Evolutionary conservation across 2,329 filamentous ascomycete genomes (phyloP).

Genomic region (Colletotrichum higginsianum): DNA sequence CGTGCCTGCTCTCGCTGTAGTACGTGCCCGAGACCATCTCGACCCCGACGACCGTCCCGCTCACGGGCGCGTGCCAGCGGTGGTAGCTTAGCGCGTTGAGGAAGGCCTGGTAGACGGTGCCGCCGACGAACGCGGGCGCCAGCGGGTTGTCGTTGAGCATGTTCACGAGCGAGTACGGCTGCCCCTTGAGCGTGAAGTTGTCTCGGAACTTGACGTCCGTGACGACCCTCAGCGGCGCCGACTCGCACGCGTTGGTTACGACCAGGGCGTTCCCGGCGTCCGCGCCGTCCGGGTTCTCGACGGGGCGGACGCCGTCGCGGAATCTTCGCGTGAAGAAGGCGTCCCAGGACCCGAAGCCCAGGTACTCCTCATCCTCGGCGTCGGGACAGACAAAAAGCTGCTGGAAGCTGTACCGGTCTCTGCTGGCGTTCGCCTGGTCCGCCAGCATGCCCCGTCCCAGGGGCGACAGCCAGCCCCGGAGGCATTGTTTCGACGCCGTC

Average conservation of each 20-base stretch:
- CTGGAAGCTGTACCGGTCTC: slow-evolving; percentile 65
- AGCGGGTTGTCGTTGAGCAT: slow-evolving; percentile 73
- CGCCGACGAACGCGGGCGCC: slow-evolving; percentile 70
- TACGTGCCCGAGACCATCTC: slow-evolving; percentile 76
- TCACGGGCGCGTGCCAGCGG: slow-evolving; percentile 80
- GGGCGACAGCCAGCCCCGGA: slow-evolving; percentile 43
- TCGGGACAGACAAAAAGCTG: slow-evolving; percentile 73
- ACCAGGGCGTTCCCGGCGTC: slow-evolving; percentile 45
- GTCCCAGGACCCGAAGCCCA: slow-evolving; percentile 79
- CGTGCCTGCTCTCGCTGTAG: slow-evolving; percentile 71
- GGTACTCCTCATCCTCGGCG: slow-evolving; percentile 61
- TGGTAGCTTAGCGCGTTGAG: slow-evolving; percentile 78
- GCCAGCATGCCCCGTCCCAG: slow-evolving; percentile 42
- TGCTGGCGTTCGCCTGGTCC: slow-evolving; percentile 60
- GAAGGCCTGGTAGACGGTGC: slow-evolving; percentile 80
- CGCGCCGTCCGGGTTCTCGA: slow-evolving; percentile 63
- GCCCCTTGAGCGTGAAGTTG: slow-evolving; percentile 77
- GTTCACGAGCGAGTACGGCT: slow-evolving; percentile 76
- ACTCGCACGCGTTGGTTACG: slow-evolving; percentile 77
- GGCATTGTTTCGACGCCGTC: slow-evolving; percentile 43
- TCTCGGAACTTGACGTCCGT: slow-evolving; percentile 69
- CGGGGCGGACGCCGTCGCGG: slow-evolving; percentile 67
- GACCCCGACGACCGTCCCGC: slow-evolving; percentile 70
- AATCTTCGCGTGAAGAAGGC: slow-evolving; percentile 77
- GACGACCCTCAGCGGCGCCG: slow-evolving; percentile 68